A percentile compares a stretch with the other conserved stretches of the same genome.
These are phyloP conservation scores for Hymenoscyphus occultus DNA, from an alignment of 2,329 filamentous ascomycete species.

Conservation along the genomic window DNA sequence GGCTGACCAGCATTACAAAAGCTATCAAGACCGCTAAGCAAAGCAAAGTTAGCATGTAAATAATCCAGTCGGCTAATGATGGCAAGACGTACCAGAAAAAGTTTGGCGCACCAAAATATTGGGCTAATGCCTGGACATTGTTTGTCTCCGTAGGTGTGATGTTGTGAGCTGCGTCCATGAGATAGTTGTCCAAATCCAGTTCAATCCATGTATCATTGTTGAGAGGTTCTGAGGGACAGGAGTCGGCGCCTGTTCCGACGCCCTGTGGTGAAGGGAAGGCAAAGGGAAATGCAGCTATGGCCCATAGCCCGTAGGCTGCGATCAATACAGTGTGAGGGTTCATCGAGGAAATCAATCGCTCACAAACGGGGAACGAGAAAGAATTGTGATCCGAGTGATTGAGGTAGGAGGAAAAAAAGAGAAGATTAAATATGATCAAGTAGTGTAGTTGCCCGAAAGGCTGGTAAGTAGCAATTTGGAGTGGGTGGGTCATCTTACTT, in stretches of 20 bases:
- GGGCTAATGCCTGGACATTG: conserved; percentile 19
- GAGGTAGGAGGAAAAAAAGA: too few relatives aligned
- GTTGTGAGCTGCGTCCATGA: conserved; percentile 5
- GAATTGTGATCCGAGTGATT: too few relatives aligned
- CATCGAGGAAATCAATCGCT: too few relatives aligned
- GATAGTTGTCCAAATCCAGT: conserved; percentile 15
- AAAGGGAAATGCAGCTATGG: background rate
- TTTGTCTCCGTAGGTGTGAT: conserved; percentile 12
- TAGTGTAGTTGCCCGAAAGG: too few relatives aligned
- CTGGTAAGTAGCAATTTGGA: too few relatives aligned
- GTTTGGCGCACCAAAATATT: conserved; percentile 20
- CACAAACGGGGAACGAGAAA: too few relatives aligned
- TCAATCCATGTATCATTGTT: conserved; percentile 13
- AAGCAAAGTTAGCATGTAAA: background rate
- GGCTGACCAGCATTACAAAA: conserved; percentile 23
- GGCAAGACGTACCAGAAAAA: conserved; percentile 19
- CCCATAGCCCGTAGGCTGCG: too few relatives aligned
- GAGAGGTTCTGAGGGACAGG: conserved; percentile 12
- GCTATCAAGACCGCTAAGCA: conserved; percentile 17
- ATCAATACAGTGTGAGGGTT: too few relatives aligned
- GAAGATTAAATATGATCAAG: too few relatives aligned
- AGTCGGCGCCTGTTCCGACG: conserved; percentile 8
- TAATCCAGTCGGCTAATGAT: background rate
- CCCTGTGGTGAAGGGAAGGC: conserved; percentile 1
- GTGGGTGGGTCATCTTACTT: too few relatives aligned